Conservation (phyloP, 2,329 filamentous ascomycete genomes). For the Penicillium freii region DNA sequence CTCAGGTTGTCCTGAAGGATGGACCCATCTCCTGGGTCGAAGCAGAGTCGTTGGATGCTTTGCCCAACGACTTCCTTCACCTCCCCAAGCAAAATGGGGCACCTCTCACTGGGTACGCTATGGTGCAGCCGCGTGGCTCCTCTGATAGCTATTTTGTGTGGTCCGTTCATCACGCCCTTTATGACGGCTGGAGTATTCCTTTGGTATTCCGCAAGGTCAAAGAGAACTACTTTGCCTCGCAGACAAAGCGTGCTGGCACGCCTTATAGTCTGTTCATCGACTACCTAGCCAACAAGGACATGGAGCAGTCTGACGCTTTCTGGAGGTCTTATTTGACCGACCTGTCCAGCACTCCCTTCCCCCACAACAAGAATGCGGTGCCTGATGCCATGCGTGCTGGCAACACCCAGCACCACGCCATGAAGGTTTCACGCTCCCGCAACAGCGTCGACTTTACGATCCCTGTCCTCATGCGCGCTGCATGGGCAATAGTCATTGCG, state of each 20-base stretch:
- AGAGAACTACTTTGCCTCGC: conserved; percentile 31
- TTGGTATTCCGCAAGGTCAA: conserved; percentile 40
- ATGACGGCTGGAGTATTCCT: conserved; percentile 50
- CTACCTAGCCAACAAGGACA: conserved; percentile 29
- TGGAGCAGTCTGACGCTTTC: conserved; percentile 31
- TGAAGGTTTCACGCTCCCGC: conserved; percentile 21
- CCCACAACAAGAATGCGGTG: conserved; percentile 24
- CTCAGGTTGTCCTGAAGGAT: conserved; percentile 43
- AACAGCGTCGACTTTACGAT: conserved; percentile 40
- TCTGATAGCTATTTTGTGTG: conserved; percentile 45
- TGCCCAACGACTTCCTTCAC: conserved; percentile 25
- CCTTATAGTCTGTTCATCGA: conserved; percentile 35
- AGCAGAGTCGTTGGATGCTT: conserved; percentile 27
- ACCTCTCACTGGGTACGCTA: conserved; percentile 35
- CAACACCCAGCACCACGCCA: conserved; percentile 26
- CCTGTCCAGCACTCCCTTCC: conserved; percentile 31
- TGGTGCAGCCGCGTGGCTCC: conserved; percentile 30
- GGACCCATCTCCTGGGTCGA: conserved; percentile 37
- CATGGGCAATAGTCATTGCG: conserved; percentile 53
- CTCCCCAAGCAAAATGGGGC: conserved; percentile 38
- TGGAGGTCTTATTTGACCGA: conserved; percentile 33
- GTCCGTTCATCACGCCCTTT: conserved; percentile 53
- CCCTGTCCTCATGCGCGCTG: conserved; percentile 52
- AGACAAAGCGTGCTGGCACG: conserved; percentile 10
- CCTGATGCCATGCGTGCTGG: conserved; percentile 24